These are phyloP conservation scores for Penicillium thymicola DNA, from an alignment of 2,329 filamentous ascomycete species.

Conservation along the genomic window DNA sequence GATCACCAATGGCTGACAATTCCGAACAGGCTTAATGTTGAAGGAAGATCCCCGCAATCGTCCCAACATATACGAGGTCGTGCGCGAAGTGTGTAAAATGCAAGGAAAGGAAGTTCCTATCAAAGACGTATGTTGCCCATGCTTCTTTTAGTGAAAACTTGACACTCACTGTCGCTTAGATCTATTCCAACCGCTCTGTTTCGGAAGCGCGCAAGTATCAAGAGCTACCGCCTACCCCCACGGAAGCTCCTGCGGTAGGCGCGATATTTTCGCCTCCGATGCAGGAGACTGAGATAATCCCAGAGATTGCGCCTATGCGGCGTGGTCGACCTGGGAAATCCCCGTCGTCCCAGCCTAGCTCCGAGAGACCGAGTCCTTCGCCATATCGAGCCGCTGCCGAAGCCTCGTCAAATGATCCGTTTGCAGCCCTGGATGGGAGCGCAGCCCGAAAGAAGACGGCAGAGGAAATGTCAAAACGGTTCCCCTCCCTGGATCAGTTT, in stretches of 20 bases:
- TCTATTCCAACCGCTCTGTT: slow-evolving; percentile 64
- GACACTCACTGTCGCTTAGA: slow-evolving; percentile 48
- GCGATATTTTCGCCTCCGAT: slow-evolving; percentile 76
- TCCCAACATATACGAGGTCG: slow-evolving; percentile 91
- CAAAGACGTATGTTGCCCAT: slow-evolving; percentile 66
- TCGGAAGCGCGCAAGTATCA: slow-evolving; percentile 63
- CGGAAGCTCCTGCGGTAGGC: slow-evolving; percentile 64
- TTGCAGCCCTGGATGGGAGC: slow-evolving; percentile 79
- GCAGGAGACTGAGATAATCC: slow-evolving; percentile 69
- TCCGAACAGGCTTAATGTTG: slow-evolving; percentile 72
- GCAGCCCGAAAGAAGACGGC: slow-evolving; percentile 49
- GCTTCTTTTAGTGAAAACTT: background rate
- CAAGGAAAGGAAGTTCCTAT: slow-evolving; percentile 82
- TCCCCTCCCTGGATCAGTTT: slow-evolving; percentile 91
- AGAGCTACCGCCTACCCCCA: slow-evolving; percentile 56
- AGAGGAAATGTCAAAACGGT: slow-evolving; percentile 81
- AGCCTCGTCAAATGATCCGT: slow-evolving; percentile 69
- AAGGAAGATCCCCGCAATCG: slow-evolving; percentile 74
- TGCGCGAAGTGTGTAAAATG: slow-evolving; percentile 84
- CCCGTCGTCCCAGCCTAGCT: slow-evolving; percentile 43
- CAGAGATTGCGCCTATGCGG: slow-evolving; percentile 91
- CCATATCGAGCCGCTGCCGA: slow-evolving; percentile 57
- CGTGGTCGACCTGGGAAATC: slow-evolving; percentile 68
- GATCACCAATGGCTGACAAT: slow-evolving; percentile 20
- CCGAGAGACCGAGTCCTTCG: slow-evolving; percentile 61